Percentiles rank a stretch among this genome's conserved stretches.
phyloP scores from a whole-genome alignment of 2,329 filamentous ascomycete genomes.

The Ophiostoma quercus region DNA sequence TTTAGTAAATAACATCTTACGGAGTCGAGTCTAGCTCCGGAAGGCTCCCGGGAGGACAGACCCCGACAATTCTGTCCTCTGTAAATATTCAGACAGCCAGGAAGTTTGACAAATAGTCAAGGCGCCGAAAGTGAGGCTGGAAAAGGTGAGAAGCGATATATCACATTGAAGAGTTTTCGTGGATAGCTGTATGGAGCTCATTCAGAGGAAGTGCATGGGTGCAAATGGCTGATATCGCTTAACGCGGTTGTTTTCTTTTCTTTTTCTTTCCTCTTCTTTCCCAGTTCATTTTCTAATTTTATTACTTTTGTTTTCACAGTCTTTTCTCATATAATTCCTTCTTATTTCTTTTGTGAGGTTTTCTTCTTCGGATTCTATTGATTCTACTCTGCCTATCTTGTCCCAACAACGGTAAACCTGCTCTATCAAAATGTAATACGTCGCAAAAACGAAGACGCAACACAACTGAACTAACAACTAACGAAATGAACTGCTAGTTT shows the following conservation, averaged over 20 bases:
- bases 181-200: not conserved
- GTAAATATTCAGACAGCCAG: not conserved
- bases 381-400: not conserved
- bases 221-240: constrained; percentile 8
- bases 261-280: not conserved
- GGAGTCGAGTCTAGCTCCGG: not conserved
- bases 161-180: constrained; percentile 6
- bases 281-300: not conserved
- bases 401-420: not conserved
- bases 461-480: not conserved
- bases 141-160: constrained; percentile 2
- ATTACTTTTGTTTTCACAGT: not conserved
- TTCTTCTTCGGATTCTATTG: not conserved
- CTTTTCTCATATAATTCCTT: too few relatives aligned
- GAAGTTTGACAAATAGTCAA: not conserved
- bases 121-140: not conserved
- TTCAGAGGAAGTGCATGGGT: not conserved
- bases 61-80: too few relatives aligned
- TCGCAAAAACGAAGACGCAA: not conserved
- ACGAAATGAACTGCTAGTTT: not conserved
- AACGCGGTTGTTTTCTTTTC: not conserved
- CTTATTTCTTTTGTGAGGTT: not conserved
- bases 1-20: not conserved
- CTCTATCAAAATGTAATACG: not conserved
- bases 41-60: not conserved